Evolutionary conservation across 2,329 filamentous ascomycete genomes (phyloP), one percentile per base, ranked within the genome.

Genomic region (Aspergillus hortae): DNA sequence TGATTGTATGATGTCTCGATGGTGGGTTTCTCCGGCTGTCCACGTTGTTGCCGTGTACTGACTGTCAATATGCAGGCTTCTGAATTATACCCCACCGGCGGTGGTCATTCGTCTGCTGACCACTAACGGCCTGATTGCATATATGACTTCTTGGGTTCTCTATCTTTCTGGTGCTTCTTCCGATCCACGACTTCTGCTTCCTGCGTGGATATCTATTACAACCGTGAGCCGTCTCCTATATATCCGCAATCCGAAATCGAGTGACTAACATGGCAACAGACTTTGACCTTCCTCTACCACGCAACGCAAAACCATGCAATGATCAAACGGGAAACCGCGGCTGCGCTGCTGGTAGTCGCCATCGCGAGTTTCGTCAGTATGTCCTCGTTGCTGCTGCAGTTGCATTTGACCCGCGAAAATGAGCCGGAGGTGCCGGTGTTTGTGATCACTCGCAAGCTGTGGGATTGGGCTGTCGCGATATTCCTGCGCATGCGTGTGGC

Each of bases 1-100:
- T 52, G 88, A 92, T 72, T 90, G 88, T 70, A 81, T 92, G 63
- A 91, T 92, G 88, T 90, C 87, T 56, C 79, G 89, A 72, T 92
- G 88, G 87, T 89, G 66, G 42, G 78, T 72, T 38, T 32, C 27
- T 30, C 42, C n/a, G 11, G 5, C 19, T 12, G 14, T 23, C 19
- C 40, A 42, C 11, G 7, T 11, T 14, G 1, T 4, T 14, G 10
- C 12, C 35, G 25, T 40, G 14, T 19, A 11, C 23, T 35, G 12
- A 44, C 38, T 33, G 19, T 19, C 19, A 19, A 35, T 10, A 30
- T 44, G 52, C 52, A 89, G 87, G 89, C 85, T 94, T 62, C 80
- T 92, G 61, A 87, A 91, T 69, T 94, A 92, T 73, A 90, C 89
- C 12, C 88, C 89, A 36, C 67, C 73, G 61, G 89, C 89, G 46